Evolutionary conservation across 805 yeast genomes (phyloP).

Genomic region (Yarrowia sp.): DNA sequence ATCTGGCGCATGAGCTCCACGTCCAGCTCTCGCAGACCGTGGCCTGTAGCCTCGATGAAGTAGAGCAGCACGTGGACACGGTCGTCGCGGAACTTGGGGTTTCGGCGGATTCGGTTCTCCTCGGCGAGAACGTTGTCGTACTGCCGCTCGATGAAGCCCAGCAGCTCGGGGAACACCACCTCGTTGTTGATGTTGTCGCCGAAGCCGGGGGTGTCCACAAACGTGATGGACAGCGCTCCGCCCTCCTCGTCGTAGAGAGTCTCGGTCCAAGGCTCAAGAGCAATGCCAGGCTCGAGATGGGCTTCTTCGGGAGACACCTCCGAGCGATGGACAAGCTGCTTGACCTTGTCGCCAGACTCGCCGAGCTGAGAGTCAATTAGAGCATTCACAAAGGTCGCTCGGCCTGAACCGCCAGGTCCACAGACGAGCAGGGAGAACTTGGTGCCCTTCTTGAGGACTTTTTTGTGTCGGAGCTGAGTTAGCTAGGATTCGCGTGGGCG

Average conservation of each 20-base stretch:
- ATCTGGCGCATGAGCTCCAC: constrained; percentile 66
- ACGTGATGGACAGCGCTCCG: constrained; percentile 48
- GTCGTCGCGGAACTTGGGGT: constrained; percentile 67
- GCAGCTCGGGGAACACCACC: constrained; percentile 48
- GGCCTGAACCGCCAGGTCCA: constrained; percentile 74
- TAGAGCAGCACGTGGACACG: constrained; percentile 77
- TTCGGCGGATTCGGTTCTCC: constrained; percentile 70
- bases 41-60: constrained; percentile 63
- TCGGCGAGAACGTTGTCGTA: constrained; percentile 71
- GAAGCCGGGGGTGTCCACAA: constrained; percentile 72
- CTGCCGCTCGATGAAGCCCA: constrained; percentile 63
- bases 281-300: constrained; percentile 22
- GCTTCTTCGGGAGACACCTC: constrained; percentile 10
- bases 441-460: constrained; percentile 59
- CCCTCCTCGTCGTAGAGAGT: constrained; percentile 59
- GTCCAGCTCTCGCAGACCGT: constrained; percentile 64
- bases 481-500: not conserved
- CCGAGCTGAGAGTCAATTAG: constrained; percentile 45
- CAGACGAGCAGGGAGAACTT: constrained; percentile 65
- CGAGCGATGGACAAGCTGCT: constrained; percentile 4
- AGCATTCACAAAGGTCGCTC: constrained; percentile 68
- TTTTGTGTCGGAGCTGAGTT: constrained; percentile 48
- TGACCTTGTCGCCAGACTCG: not conserved
- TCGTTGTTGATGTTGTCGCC: constrained; percentile 74
- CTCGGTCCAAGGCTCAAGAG: constrained; percentile 26